These are phyloP conservation scores for Phytophthora nicotianae DNA, from an alignment of 352 stramenopile genomes.

Conservation along the genomic window DNA sequence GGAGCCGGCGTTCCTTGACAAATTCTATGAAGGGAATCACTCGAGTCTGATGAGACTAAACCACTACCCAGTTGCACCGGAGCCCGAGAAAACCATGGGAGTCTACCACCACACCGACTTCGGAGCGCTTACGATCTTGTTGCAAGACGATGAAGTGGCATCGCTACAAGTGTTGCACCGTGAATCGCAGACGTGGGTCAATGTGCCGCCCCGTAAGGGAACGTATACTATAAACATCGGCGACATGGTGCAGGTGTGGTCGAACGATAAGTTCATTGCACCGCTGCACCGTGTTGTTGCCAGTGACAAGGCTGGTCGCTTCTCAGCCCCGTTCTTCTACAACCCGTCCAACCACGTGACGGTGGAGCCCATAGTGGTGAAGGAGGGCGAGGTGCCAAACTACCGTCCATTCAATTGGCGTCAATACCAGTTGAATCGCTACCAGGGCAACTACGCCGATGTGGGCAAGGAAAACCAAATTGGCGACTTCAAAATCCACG, in stretches of 20 bases:
- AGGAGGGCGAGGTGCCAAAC: slow-evolving; percentile 35
- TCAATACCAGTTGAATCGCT: slow-evolving; percentile 77
- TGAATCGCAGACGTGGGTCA: slow-evolving; percentile 39
- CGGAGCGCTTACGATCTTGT: slow-evolving; percentile 60
- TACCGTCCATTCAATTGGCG: slow-evolving; percentile 86
- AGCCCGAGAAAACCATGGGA: slow-evolving; percentile 57
- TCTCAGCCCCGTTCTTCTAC: slow-evolving; percentile 72
- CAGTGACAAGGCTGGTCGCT: slow-evolving; percentile 40
- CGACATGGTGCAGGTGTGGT: slow-evolving; percentile 69
- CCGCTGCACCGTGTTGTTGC: slow-evolving; percentile 63
- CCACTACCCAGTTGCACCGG: slow-evolving; percentile 82
- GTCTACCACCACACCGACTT: slow-evolving; percentile 71
- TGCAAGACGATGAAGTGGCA: slow-evolving; percentile 67
- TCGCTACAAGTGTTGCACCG: slow-evolving; percentile 64
- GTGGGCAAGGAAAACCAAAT: slow-evolving; percentile 78
- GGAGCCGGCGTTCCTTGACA: slow-evolving; percentile 55
- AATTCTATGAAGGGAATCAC: slow-evolving; percentile 70
- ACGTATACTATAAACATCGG: slow-evolving; percentile 66
- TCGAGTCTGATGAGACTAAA: slow-evolving; percentile 93
- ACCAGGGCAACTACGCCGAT: slow-evolving; percentile 92
- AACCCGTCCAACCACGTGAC: slow-evolving; percentile 66
- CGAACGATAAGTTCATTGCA: slow-evolving; percentile 56
- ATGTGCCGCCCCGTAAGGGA: slow-evolving; percentile 13
- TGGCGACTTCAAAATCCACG: slow-evolving; percentile 1
- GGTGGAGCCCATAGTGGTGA: slow-evolving; percentile 68